Conservation (phyloP, 75 land plant species). For the Gnetum montanum region DNA sequence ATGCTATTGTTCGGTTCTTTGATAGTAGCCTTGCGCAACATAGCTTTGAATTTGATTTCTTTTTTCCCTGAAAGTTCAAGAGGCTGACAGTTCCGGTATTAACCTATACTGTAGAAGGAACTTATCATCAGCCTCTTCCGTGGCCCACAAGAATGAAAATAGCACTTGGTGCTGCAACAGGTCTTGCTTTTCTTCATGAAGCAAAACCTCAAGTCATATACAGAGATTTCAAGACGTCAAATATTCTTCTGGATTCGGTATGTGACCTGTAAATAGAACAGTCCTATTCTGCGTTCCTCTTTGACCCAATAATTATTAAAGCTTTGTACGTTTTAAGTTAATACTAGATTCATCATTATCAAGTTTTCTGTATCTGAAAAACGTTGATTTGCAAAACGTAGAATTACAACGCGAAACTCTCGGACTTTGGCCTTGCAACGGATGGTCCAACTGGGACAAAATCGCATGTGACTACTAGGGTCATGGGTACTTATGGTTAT, state of each 20-base stretch:
- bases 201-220: conserved; percentile 53
- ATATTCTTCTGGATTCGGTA: conserved; percentile 63
- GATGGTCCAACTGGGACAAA: conserved; percentile 2
- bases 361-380: too few relatives aligned
- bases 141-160: conserved; percentile 69
- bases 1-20: too few relatives aligned
- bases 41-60: too few relatives aligned
- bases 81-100: too few relatives aligned
- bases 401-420: conserved; percentile 6
- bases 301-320: too few relatives aligned
- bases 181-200: conserved; percentile 74
- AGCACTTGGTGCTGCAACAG: conserved; percentile 79
- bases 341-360: too few relatives aligned
- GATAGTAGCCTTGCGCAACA: too few relatives aligned
- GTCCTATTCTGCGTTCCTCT: too few relatives aligned
- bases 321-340: too few relatives aligned
- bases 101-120: conserved; percentile 26
- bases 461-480: conserved; percentile 6
- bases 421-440: conserved; percentile 9
- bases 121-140: conserved; percentile 63
- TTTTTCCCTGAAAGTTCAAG: too few relatives aligned
- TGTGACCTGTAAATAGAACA: neutral
- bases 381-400: too few relatives aligned
- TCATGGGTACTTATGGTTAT: conserved; percentile 16
- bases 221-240: conserved; percentile 71